Percentiles rank a stretch among this genome's conserved stretches.
Evolutionary conservation across 805 yeast species (phyloP).

Genomic region (Saturnispora bothae): DNA sequence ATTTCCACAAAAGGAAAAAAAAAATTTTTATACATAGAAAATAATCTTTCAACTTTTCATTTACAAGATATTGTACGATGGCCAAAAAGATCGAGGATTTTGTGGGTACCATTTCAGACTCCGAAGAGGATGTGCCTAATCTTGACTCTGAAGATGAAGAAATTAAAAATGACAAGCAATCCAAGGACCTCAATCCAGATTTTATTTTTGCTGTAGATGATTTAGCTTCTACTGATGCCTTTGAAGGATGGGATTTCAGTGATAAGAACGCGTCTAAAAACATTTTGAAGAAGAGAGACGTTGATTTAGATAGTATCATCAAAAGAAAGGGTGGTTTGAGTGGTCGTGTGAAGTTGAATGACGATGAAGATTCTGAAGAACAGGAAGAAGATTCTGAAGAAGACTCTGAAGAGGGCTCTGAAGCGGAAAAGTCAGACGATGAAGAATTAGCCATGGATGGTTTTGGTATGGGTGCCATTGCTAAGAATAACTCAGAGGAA

Average conservation of each 20-base stretch:
- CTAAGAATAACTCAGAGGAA: conserved; percentile 19
- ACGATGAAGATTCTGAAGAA: conserved; percentile 25
- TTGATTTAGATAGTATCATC: conserved; percentile 81
- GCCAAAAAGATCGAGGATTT: conserved; percentile 34
- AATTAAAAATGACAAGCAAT: conserved; percentile 24
- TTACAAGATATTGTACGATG: background rate
- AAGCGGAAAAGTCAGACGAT: conserved; percentile 13
- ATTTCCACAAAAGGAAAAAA: no score
- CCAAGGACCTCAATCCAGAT: conserved; percentile 60
- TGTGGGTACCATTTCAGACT: conserved; percentile 65
- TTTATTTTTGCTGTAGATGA: conserved; percentile 56
- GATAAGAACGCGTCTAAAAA: conserved; percentile 30
- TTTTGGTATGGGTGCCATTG: conserved; percentile 29
- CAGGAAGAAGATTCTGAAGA: conserved; percentile 29
- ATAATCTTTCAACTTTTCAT: background rate
- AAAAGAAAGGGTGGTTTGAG: conserved; percentile 68
- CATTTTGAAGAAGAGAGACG: conserved; percentile 37
- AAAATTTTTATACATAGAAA: background rate
- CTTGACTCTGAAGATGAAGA: conserved; percentile 27
- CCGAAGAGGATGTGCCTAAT: conserved; percentile 53
- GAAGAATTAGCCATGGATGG: conserved; percentile 34
- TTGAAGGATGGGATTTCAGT: conserved; percentile 81
- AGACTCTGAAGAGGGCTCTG: conserved; percentile 22
- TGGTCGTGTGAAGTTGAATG: conserved; percentile 22
- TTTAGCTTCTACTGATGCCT: conserved; percentile 26